Evolutionary conservation across 1,139 yeast species (phyloP).

Genomic region (Magnusiomyces suaveolens): DNA sequence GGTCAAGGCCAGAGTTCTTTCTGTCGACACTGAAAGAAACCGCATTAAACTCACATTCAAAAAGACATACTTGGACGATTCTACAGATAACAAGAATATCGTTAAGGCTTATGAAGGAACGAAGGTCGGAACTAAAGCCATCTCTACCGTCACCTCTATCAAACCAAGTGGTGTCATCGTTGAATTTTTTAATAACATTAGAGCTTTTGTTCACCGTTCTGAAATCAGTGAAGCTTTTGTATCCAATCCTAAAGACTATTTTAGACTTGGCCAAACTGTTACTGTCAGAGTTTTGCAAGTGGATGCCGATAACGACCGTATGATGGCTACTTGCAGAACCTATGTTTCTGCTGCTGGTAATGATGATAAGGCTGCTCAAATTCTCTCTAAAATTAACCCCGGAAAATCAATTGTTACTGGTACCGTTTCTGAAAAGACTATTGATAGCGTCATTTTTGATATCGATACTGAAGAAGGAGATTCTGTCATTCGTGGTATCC

Average conservation of each 20-base stretch:
- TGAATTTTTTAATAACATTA: constrained; percentile 67
- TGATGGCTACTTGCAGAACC: constrained; percentile 60
- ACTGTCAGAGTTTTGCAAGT: constrained; percentile 54
- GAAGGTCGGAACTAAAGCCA: constrained; percentile 49
- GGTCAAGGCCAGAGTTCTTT: constrained; percentile 58
- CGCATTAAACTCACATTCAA: constrained; percentile 61
- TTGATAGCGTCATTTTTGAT: constrained; percentile 56
- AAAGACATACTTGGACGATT: constrained; percentile 62
- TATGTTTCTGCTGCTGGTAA: constrained; percentile 28
- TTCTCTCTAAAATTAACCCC: constrained; percentile 41
- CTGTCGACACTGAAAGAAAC: constrained; percentile 35
- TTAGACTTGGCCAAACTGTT: constrained; percentile 79
- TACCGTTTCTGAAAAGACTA: constrained; percentile 61
- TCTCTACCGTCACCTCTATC: constrained; percentile 67
- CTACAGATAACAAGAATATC: constrained; percentile 42
- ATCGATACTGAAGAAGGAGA: constrained; percentile 41
- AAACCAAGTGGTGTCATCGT: constrained; percentile 62
- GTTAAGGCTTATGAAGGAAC: constrained; percentile 47
- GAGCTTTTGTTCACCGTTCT: constrained; percentile 73
- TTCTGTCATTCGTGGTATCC: constrained; percentile 50
- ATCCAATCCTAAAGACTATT: constrained; percentile 63
- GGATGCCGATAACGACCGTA: constrained; percentile 45
- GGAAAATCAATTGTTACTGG: constrained; percentile 62
- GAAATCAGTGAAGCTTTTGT: constrained; percentile 90
- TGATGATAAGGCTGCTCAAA: constrained; percentile 37